Evolutionary conservation across 805 yeast species (phyloP), one percentile per base, ranked within the genome.

Genomic region (Ogataea nonfermentans): DNA sequence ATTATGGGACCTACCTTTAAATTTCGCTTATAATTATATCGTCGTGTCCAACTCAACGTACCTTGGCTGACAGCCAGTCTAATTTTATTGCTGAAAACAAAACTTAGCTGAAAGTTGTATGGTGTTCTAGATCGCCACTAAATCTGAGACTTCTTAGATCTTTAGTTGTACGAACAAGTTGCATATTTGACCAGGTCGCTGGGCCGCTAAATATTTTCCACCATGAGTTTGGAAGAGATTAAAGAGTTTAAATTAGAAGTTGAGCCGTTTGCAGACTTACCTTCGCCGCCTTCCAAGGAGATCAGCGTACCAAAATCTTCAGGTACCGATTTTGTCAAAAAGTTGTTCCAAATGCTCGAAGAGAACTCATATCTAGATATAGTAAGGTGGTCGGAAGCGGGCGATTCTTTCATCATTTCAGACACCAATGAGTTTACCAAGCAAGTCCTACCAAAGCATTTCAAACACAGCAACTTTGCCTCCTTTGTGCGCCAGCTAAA

Each of bases 401-500:
- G 96, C 3, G 90, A 86, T 55, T 77, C 87, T 29, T 93, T 93
- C 62, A 85, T 91, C 29, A 95, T 93, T 24, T 58, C 85, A 24
- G 95, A 93, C 64, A 87, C 95, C 10, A 87, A 84, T 57, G 95
- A 84, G 52, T 90, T 90, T 64, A 87, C 97, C 24, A 84, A 83
- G 48, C 84, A 82, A 36, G 84, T 93, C 10, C 73, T 93, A 35
- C 98, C 98, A 11, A 78, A 81, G 36, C 96, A 91, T 63, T 93
- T 93, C 70, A 91, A 90, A 56, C 99, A 93, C 64, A 78, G 88
- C 42, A 93, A 93, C 66, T 93, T 91, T 66, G 91, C 98, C 25
- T 79, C 90, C 52, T 91, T 91, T 67, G 98, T 91, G 14, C 76
- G 99, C 32, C 99, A 93, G 61, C 71, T 93, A 54, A 93, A 93